These are phyloP conservation scores for Vaucheria bursata DNA, from an alignment of 352 stramenopile species.

Conservation along the genomic window DNA sequence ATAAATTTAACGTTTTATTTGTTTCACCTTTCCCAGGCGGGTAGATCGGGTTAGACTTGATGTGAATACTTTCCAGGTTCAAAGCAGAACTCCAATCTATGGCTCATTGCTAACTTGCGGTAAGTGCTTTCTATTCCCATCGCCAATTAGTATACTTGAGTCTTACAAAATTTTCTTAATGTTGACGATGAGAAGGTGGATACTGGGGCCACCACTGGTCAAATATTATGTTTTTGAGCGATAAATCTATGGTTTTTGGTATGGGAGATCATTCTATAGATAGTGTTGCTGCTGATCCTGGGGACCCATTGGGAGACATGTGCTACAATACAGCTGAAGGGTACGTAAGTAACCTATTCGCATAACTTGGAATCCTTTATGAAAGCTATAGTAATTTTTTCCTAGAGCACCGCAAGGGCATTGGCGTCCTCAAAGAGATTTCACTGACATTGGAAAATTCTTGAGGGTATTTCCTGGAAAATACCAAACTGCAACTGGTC, in stretches of 20 bases:
- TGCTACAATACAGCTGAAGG: neutral
- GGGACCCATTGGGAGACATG: neutral
- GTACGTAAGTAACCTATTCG: neutral
- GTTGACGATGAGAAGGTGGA: too few relatives aligned
- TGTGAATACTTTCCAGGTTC: neutral
- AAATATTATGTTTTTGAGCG: neutral
- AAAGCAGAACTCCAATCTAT: neutral
- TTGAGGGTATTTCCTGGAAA: neutral
- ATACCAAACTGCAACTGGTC: neutral
- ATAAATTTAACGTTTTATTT: too few relatives aligned
- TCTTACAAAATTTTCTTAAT: too few relatives aligned
- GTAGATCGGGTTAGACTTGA: neutral
- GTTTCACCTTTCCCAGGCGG: neutral
- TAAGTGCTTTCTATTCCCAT: neutral
- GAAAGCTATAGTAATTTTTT: neutral
- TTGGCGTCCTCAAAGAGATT: neutral
- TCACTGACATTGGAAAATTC: neutral
- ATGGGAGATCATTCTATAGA: conserved; percentile 1
- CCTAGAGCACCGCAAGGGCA: neutral
- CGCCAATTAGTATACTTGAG: too few relatives aligned
- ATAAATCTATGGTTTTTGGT: neutral
- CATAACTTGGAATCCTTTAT: neutral
- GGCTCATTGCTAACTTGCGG: neutral
- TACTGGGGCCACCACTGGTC: neutral
- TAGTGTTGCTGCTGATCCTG: neutral